These are phyloP conservation scores for Rhizopus delemar DNA, from an alignment of 371 early-diverging fungal species.

Conservation along the genomic window DNA sequence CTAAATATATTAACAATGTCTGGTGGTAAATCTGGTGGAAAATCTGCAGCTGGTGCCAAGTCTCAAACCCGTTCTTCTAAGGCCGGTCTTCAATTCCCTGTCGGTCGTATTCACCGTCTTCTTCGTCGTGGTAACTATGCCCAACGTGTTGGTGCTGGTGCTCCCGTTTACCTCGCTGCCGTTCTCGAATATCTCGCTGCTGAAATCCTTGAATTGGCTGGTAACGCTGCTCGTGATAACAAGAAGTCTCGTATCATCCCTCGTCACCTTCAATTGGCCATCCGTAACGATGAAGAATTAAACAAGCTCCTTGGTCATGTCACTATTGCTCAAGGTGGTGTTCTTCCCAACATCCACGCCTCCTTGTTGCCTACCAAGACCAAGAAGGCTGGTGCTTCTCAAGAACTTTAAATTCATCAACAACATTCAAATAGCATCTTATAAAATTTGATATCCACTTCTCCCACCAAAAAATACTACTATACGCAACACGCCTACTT, in stretches of 20 bases:
- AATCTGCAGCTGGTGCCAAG: constrained; percentile 57
- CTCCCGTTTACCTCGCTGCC: constrained; percentile 91
- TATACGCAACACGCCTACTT: no score
- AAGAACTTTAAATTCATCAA: constrained; percentile 31
- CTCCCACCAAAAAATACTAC: constrained; percentile 5
- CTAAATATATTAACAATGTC: constrained; percentile 25
- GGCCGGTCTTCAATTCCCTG: constrained; percentile 94
- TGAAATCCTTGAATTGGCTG: constrained; percentile 93
- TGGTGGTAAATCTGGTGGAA: constrained; percentile 55
- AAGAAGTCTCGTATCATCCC: constrained; percentile 92
- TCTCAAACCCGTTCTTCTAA: constrained; percentile 74
- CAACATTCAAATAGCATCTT: no score
- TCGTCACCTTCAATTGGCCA: constrained; percentile 85
- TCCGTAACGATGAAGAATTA: constrained; percentile 93
- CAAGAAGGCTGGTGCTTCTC: constrained; percentile 61
- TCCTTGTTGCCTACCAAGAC: constrained; percentile 65
- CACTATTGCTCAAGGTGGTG: constrained; percentile 84
- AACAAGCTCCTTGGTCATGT: constrained; percentile 89
- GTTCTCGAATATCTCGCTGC: constrained; percentile 93
- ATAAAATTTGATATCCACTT: constrained; percentile 12
- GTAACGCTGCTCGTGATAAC: constrained; percentile 93
- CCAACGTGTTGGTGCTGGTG: constrained; percentile 89
- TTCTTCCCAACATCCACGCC: constrained; percentile 81
- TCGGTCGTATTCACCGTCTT: constrained; percentile 95
- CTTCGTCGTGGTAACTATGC: constrained; percentile 93